These are phyloP conservation scores for Saccharomycopsis hybrid DNA, from an alignment of 1,139 yeast species.

Conservation along the genomic window DNA sequence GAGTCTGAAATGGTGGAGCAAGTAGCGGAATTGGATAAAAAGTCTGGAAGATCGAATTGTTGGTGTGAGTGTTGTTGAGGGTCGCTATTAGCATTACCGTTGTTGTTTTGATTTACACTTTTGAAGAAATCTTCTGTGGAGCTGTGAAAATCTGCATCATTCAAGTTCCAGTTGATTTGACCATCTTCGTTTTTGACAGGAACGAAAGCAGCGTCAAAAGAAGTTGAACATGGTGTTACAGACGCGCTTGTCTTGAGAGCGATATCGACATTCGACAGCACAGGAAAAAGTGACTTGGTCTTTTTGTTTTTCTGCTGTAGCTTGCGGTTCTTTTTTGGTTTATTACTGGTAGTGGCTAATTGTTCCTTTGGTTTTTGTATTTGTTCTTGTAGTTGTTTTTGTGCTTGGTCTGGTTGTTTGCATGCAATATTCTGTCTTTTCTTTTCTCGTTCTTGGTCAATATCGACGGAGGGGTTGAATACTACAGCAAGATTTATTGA, in stretches of 20 bases:
- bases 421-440: too few species aligned
- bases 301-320: neutral
- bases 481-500: conserved; percentile 6
- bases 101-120: neutral
- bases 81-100: neutral
- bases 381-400: too few species aligned
- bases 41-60: conserved; percentile 9
- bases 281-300: conserved; percentile 18
- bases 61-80: too few species aligned
- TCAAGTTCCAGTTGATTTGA: conserved; percentile 16
- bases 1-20: conserved; percentile 13
- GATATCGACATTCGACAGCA: conserved; percentile 8
- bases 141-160: conserved; percentile 5
- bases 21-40: conserved; percentile 9
- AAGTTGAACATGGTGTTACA: conserved; percentile 20
- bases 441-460: too few species aligned
- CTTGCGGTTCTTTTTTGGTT: neutral
- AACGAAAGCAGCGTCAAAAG: conserved; percentile 18
- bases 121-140: conserved; percentile 7
- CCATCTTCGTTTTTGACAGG: conserved; percentile 19
- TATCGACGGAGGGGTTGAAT: neutral
- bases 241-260: conserved; percentile 8
- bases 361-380: neutral
- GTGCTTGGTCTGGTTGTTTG: too few species aligned
- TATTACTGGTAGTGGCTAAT: too few species aligned